Evolutionary conservation across 495 filamentous ascomycete genomes (phyloP), one percentile per base, ranked within the genome.

Genomic region (Penicillium fimorum): DNA sequence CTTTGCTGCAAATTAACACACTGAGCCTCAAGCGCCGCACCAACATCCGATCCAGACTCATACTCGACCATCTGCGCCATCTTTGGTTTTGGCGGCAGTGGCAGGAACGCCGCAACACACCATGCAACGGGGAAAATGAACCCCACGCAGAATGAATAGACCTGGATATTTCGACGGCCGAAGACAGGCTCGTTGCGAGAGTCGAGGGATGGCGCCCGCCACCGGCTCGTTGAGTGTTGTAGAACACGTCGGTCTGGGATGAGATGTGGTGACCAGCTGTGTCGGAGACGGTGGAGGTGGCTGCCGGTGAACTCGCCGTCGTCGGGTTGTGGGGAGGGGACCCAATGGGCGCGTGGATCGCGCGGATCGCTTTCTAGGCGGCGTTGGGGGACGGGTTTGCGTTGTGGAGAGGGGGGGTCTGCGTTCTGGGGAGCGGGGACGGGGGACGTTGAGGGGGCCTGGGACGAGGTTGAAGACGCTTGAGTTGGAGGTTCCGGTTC

Each of bases 41-140:
- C 78, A 12, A 80, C 65, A 40, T 72, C 65, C n/a, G 59, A 56
- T 13, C 67, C 65, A 2, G 66, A 58, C 32, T 68, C 67, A 7
- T 64, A 57, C 47, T 68, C 60, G 27, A 62, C 38, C 57, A 61
- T 68, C 47, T 68, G 47, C 0, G 20, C 22, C 55, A 59, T 63
- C 59, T 76, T 60, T 70, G 79, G 61, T 58, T 76, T 53, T 69
- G 76, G 59, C 10, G 94, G 94, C 10, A 98, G 65, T 6, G 92
- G 91, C 27, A 97, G 76, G 47, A 95, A 80, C 4, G 91, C 83
- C 5, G 88, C 94, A 58, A 94, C 74, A 69, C 96, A 87, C 94
- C 94, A 97, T 37, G 87, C 87, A 49, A 94, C 75, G 15, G 94
- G 93, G 63, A 92, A 85, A 50, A 96, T 70, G 65, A 97, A 97